Evolutionary conservation across 108 stramenopile species (phyloP).

Genomic region (Cylindrotheca closterium): DNA sequence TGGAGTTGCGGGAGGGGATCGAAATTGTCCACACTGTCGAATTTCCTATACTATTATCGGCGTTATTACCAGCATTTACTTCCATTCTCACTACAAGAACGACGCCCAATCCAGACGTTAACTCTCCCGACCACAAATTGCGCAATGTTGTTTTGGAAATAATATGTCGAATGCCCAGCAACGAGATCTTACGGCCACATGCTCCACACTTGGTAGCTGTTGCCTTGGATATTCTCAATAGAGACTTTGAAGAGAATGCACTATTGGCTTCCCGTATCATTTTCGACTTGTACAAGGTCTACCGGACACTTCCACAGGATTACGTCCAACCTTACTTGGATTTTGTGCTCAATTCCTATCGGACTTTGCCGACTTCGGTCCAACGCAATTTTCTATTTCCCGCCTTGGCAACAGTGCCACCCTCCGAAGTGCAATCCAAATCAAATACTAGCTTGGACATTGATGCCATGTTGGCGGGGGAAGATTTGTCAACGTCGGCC

Average conservation of each 20-base stretch:
- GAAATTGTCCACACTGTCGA: conserved; percentile 60
- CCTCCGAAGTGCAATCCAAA: background rate
- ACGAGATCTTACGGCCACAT: conserved; percentile 80
- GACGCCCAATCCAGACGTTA: conserved; percentile 31
- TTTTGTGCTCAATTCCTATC: conserved; percentile 67
- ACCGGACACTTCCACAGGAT: conserved; percentile 65
- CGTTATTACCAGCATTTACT: conserved; percentile 52
- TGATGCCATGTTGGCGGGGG: background rate
- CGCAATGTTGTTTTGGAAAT: conserved; percentile 75
- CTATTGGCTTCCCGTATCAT: conserved; percentile 74
- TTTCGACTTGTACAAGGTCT: conserved; percentile 85
- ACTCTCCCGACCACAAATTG: conserved; percentile 46
- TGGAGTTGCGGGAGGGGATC: conserved; percentile 50
- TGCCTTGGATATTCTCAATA: conserved; percentile 59
- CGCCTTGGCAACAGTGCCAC: conserved; percentile 5
- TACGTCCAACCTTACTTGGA: conserved; percentile 81
- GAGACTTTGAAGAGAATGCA: conserved; percentile 89
- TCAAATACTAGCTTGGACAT: background rate
- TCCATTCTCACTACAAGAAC: conserved; percentile 40
- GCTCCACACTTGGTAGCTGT: conserved; percentile 68
- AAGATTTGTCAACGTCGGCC: background rate
- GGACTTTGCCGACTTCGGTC: conserved; percentile 51
- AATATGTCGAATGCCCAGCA: conserved; percentile 74
- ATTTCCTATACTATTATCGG: conserved; percentile 54
- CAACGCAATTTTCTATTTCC: conserved; percentile 54